Evolutionary conservation across 2,329 filamentous ascomycete species (phyloP).

Genomic region (Cucurbitaria berberidis): DNA sequence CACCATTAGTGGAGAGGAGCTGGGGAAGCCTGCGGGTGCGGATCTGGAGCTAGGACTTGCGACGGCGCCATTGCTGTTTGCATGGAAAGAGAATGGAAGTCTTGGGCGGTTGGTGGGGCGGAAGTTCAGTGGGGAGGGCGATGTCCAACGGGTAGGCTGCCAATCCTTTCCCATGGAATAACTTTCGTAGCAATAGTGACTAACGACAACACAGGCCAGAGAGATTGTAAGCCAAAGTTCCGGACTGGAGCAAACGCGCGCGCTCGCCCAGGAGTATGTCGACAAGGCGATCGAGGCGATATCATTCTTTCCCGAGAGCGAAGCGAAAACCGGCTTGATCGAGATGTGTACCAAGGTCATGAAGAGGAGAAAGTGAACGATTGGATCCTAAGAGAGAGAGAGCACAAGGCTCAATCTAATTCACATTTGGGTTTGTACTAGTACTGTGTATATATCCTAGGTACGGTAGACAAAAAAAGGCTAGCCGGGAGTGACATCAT

Average conservation of each 20-base stretch:
- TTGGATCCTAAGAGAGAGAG: neutral
- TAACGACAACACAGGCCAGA: constrained; percentile 69
- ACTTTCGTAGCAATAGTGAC: neutral
- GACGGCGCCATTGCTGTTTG: constrained; percentile 91
- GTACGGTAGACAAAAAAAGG: neutral
- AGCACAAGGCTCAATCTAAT: no score
- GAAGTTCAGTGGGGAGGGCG: constrained; percentile 83
- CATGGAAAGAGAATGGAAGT: constrained; percentile 88
- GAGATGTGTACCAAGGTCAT: constrained; percentile 95
- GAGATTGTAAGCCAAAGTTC: constrained; percentile 82
- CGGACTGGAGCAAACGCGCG: constrained; percentile 90
- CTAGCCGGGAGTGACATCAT: neutral
- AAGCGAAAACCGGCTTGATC: constrained; percentile 87
- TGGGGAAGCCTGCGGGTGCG: constrained; percentile 94
- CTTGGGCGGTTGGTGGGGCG: constrained; percentile 87
- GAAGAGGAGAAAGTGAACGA: constrained; percentile 76
- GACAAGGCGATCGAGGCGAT: constrained; percentile 89
- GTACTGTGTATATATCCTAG: constrained; percentile 6
- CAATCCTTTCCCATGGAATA: constrained; percentile 3
- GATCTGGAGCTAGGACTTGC: constrained; percentile 92
- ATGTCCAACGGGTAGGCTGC: constrained; percentile 80
- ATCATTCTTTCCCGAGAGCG: constrained; percentile 83
- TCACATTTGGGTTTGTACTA: neutral
- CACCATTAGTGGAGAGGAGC: constrained; percentile 79
- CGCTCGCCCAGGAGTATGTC: constrained; percentile 87